These are phyloP conservation scores for Penicillium sp. DNA, from an alignment of 2,329 filamentous ascomycete genomes.

Conservation along the genomic window DNA sequence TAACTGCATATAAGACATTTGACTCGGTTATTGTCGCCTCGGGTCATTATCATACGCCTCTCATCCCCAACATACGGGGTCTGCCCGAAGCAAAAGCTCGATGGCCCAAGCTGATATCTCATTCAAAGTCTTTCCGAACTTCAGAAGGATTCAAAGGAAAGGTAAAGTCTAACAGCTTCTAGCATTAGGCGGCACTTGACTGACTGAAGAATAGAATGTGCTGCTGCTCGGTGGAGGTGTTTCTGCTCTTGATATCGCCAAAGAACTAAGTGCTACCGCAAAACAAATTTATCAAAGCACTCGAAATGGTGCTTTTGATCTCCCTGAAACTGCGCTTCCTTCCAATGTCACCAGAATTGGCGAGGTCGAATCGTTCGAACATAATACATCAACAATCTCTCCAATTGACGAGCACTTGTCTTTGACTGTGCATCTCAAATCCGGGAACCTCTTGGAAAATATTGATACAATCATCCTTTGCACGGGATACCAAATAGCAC, in stretches of 20 bases:
- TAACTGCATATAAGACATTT: constrained; percentile 34
- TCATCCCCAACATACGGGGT: constrained; percentile 51
- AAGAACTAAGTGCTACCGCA: constrained; percentile 50
- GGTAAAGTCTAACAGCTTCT: constrained; percentile 34
- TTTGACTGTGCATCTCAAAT: constrained; percentile 52
- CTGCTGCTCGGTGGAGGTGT: constrained; percentile 58
- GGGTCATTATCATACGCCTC: constrained; percentile 55
- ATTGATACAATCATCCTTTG: constrained; percentile 64
- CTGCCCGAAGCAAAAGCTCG: constrained; percentile 47
- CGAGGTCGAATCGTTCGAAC: constrained; percentile 51
- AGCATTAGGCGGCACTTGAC: neutral
- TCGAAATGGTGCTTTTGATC: constrained; percentile 60
- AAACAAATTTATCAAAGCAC: constrained; percentile 55
- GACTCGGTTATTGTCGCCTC: constrained; percentile 55
- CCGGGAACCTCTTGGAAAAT: constrained; percentile 53
- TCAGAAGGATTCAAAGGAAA: constrained; percentile 54
- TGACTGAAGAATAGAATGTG: constrained; percentile 45
- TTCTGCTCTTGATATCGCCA: constrained; percentile 56
- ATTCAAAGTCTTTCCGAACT: constrained; percentile 54
- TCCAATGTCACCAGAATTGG: constrained; percentile 53
- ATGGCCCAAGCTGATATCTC: constrained; percentile 48
- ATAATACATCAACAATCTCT: neutral
- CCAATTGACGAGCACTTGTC: constrained; percentile 44
- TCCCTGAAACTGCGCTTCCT: constrained; percentile 56
- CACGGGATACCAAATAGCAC: constrained; percentile 67